Percentiles rank a stretch among this genome's conserved stretches.
phyloP scores from a whole-genome alignment of 805 yeast genomes.

The Ogataea naganishii region DNA sequence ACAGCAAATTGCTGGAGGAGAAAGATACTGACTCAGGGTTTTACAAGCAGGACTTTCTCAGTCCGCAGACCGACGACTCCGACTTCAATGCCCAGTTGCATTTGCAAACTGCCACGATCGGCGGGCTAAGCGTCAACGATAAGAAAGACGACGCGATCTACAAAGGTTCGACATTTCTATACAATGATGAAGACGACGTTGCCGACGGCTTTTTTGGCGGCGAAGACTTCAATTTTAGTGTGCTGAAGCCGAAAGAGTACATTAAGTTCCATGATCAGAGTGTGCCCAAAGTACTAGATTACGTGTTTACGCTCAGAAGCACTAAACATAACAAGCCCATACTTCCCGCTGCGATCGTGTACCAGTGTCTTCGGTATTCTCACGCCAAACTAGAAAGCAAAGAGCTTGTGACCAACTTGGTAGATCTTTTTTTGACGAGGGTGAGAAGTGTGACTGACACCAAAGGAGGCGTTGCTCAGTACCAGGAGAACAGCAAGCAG shows the following conservation, averaged over 20 bases:
- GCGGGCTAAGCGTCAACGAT: conserved; percentile 10
- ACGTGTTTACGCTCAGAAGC: conserved; percentile 35
- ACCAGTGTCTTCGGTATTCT: conserved; percentile 64
- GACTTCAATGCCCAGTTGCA: conserved; percentile 27
- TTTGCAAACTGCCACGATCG: conserved; percentile 30
- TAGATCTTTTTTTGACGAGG: conserved; percentile 53
- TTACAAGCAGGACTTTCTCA: conserved; percentile 11
- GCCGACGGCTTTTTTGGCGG: conserved; percentile 14
- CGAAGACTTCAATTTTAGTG: conserved; percentile 47
- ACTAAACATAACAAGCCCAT: conserved; percentile 39
- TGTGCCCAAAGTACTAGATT: conserved; percentile 40
- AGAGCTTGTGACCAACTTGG: conserved; percentile 47
- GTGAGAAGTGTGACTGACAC: conserved; percentile 53
- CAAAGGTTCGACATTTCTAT: conserved; percentile 19
- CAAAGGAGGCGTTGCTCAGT: conserved; percentile 44
- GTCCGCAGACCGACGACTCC: conserved; percentile 10
- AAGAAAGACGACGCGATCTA: conserved; percentile 10
- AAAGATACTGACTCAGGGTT: conserved; percentile 6
- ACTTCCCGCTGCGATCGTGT: conserved; percentile 61
- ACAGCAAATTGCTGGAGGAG: too few species aligned
- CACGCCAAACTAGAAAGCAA: conserved; percentile 46
- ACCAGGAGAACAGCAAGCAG: conserved; percentile 27
- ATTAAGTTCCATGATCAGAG: conserved; percentile 53
- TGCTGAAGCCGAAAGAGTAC: conserved; percentile 47
- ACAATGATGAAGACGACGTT: conserved; percentile 22